Percentiles rank a stretch among this genome's conserved stretches.
These are phyloP conservation scores for Noccaea caerulescens DNA, from an alignment of 345 rosid genomes.

Conservation along the genomic window DNA sequence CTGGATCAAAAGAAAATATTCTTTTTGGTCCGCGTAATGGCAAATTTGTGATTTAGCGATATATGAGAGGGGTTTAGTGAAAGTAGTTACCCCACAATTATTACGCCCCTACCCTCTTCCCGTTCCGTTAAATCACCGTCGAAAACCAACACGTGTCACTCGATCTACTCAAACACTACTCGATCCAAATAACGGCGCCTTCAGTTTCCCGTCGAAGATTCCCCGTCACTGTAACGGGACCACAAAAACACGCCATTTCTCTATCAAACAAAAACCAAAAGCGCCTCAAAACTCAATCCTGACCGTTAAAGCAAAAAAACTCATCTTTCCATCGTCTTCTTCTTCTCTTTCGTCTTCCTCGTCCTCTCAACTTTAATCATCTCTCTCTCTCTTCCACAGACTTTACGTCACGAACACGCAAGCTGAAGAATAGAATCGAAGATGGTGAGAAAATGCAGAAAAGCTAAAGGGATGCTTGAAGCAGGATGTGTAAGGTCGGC, in stretches of 20 bases:
- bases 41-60: conserved; percentile 25
- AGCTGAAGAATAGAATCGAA: neutral
- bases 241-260: conserved; percentile 40
- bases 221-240: conserved; percentile 66
- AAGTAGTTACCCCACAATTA: conserved; percentile 39
- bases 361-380: neutral
- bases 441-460: conserved; percentile 55
- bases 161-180: neutral
- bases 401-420: conserved; percentile 16
- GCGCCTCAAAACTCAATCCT: conserved; percentile 32
- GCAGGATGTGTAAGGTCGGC: conserved; percentile 42
- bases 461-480: conserved; percentile 47
- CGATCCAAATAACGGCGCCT: conserved; percentile 70
- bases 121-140: conserved; percentile 46
- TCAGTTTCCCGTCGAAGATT: conserved; percentile 69
- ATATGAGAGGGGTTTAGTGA: conserved; percentile 29
- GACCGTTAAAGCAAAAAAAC: conserved; percentile 48
- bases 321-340: conserved; percentile 21
- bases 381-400: conserved; percentile 13
- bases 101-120: conserved; percentile 32
- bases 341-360: conserved; percentile 21
- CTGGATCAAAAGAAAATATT: too few species aligned
- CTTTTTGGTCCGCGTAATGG: conserved; percentile 5
- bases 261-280: conserved; percentile 25
- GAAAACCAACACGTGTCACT: conserved; percentile 32